Evolutionary conservation across 139 green algal genomes (phyloP).

Genomic region (Axilococcus clingmanii): DNA sequence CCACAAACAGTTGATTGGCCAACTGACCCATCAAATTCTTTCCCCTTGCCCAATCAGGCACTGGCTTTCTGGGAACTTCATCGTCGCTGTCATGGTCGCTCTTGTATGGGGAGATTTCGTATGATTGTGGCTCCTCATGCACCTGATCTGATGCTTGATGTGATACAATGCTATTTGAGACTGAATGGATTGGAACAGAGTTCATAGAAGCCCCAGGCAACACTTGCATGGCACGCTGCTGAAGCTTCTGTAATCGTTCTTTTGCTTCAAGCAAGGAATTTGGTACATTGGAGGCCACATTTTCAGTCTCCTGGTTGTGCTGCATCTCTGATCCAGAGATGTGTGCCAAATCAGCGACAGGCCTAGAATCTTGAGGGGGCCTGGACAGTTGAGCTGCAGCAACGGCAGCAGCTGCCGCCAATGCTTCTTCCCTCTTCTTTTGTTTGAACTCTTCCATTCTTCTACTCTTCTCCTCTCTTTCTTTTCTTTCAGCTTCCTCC

Average conservation of each 20-base stretch:
- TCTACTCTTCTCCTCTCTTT: constrained; percentile 25
- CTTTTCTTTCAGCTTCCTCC: constrained; percentile 29
- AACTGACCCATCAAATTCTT: constrained; percentile 35
- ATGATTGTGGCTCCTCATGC: constrained; percentile 21
- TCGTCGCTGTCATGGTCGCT: constrained; percentile 44
- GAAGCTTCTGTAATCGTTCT: constrained; percentile 18
- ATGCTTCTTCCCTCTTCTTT: constrained; percentile 28
- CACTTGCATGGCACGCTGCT: constrained; percentile 5
- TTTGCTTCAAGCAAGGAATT: constrained; percentile 19
- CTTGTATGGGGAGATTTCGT: constrained; percentile 75
- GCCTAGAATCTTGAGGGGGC: background rate
- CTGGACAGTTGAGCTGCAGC: background rate
- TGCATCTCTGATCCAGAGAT: too few relatives aligned
- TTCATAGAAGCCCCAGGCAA: background rate
- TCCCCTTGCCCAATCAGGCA: constrained; percentile 58
- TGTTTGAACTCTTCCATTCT: constrained; percentile 22
- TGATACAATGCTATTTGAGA: background rate
- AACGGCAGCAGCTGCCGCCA: constrained; percentile 3
- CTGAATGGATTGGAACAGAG: constrained; percentile 1
- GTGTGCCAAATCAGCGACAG: background rate
- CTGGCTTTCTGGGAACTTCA: constrained; percentile 43
- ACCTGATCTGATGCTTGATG: background rate
- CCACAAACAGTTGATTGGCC: constrained; percentile 21
- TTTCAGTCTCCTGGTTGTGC: background rate
- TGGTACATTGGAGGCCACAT: background rate